Evolutionary conservation across 768 basidiomycete genomes (phyloP).

Genomic region (Rhizopogon rudus): DNA sequence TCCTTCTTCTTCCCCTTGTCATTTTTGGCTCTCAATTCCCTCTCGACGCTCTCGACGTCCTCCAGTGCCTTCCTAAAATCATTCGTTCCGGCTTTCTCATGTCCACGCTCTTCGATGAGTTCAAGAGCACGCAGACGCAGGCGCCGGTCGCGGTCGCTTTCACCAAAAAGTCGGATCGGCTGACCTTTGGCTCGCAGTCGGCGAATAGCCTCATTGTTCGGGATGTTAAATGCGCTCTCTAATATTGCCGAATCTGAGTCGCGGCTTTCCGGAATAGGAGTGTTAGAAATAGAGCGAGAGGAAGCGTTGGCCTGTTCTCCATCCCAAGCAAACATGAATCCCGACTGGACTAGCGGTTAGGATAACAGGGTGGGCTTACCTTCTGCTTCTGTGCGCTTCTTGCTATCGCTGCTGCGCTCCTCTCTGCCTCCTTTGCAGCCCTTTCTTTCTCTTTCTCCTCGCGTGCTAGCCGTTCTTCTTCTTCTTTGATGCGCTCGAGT

Average conservation of each 20-base stretch:
- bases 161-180: slow-evolving; percentile 92
- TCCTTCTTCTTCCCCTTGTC: slow-evolving; percentile 62
- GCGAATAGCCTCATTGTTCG: slow-evolving; percentile 87
- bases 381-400: slow-evolving; percentile 28
- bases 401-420: slow-evolving; percentile 7
- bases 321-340: slow-evolving; percentile 29
- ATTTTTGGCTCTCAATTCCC: slow-evolving; percentile 55
- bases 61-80: slow-evolving; percentile 91
- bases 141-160: slow-evolving; percentile 90
- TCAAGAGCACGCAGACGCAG: slow-evolving; percentile 89
- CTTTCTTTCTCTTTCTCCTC: slow-evolving; percentile 28
- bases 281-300: slow-evolving; percentile 36
- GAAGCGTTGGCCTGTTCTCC: slow-evolving; percentile 41
- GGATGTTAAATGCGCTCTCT: slow-evolving; percentile 70
- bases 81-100: slow-evolving; percentile 82
- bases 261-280: slow-evolving; percentile 27
- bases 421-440: slow-evolving; percentile 21
- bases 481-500: slow-evolving; percentile 64
- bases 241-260: slow-evolving; percentile 36
- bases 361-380: slow-evolving; percentile 35
- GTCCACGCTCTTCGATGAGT: slow-evolving; percentile 87
- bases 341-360: not conserved
- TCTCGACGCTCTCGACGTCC: slow-evolving; percentile 78
- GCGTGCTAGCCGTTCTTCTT: slow-evolving; percentile 32
- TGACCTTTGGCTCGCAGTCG: slow-evolving; percentile 89